Conservation (phyloP, 805 yeast genomes). For the Ogataea nitratoaversa region DNA sequence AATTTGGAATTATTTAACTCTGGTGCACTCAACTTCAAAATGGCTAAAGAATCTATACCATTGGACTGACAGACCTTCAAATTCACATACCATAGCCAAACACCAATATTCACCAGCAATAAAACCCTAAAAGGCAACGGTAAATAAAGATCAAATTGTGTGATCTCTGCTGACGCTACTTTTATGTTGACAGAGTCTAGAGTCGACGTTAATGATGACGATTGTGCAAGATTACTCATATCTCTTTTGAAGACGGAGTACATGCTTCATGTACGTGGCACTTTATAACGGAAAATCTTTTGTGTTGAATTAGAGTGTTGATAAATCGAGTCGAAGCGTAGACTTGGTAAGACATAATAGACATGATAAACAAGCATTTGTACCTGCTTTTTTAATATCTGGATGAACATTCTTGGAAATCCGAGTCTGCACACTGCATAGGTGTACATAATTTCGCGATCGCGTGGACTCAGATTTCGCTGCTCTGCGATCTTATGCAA, state of each 20-base stretch:
- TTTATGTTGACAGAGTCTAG: neutral
- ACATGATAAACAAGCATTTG: too few species aligned
- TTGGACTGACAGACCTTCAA: slow-evolving; percentile 34
- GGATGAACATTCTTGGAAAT: too few species aligned
- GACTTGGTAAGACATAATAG: too few species aligned
- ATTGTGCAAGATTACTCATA: neutral
- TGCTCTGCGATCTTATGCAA: too few species aligned
- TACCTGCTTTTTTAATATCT: too few species aligned
- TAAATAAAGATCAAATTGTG: slow-evolving; percentile 29
- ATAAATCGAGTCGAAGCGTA: too few species aligned
- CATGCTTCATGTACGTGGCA: neutral
- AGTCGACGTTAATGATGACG: too few species aligned
- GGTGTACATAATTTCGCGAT: too few species aligned
- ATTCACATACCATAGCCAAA: slow-evolving; percentile 50
- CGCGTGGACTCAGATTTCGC: too few species aligned
- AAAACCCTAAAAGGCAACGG: slow-evolving; percentile 53
- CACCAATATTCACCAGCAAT: slow-evolving; percentile 44
- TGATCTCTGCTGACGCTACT: neutral
- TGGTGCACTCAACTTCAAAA: slow-evolving; percentile 31
- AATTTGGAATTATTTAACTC: slow-evolving; percentile 18
- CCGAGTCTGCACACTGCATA: too few species aligned
- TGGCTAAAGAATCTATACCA: slow-evolving; percentile 42
- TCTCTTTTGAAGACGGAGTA: neutral
- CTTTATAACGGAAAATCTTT: too few species aligned
- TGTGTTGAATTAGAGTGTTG: too few species aligned